Percentiles rank a stretch among this genome's conserved stretches.
phyloP scores from a whole-genome alignment of 768 basidiomycete species.

The Tephrocybe sp. region DNA sequence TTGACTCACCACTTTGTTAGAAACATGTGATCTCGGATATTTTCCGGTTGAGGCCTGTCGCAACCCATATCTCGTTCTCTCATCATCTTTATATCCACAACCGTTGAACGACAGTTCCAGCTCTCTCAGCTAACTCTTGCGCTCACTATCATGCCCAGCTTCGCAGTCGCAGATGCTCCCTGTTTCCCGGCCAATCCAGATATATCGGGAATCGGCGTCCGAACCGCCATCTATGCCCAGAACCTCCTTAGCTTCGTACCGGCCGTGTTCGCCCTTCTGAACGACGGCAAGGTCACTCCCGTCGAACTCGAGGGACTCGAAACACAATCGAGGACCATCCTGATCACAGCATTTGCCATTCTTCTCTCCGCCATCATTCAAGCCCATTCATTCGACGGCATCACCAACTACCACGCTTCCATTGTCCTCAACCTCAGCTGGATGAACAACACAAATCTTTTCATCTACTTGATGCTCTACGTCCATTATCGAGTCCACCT shows the following conservation, averaged over 20 bases:
- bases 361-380: conserved; percentile 23
- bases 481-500: background rate
- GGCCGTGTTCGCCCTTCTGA: conserved; percentile 16
- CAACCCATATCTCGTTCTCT: too few species aligned
- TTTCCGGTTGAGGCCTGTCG: too few species aligned
- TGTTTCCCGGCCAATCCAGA: background rate
- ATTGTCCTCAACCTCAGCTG: conserved; percentile 10
- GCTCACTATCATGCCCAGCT: too few species aligned
- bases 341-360: conserved; percentile 18
- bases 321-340: conserved; percentile 1
- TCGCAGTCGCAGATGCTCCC: too few species aligned
- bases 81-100: too few species aligned
- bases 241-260: conserved; percentile 22
- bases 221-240: conserved; percentile 20
- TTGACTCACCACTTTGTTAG: too few species aligned
- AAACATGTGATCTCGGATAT: too few species aligned
- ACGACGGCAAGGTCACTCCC: conserved; percentile 16
- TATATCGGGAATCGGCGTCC: conserved; percentile 8
- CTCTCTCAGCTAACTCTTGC: too few species aligned
- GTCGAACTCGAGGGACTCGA: conserved; percentile 18
- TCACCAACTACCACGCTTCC: background rate
- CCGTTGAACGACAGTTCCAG: too few species aligned
- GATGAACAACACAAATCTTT: conserved; percentile 5
- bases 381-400: conserved; percentile 9
- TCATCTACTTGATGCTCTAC: background rate